Percentiles rank a stretch among this genome's conserved stretches.
phyloP scores from a whole-genome alignment of 192 early-diverging fungal species.

The Umbelopsis ramanniana region DNA sequence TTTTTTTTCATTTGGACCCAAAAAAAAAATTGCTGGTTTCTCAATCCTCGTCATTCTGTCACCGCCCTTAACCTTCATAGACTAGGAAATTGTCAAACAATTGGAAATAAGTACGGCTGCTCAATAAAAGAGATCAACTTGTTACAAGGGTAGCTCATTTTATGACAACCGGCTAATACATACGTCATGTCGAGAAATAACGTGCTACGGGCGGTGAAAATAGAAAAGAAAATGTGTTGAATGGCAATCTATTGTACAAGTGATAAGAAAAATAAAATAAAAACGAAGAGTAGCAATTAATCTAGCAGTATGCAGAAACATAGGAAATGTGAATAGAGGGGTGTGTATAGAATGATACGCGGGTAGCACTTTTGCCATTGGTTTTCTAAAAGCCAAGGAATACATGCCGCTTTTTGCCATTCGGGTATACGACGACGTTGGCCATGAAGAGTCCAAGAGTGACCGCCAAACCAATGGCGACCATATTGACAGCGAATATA shows the following conservation, averaged over 20 bases:
- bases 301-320: background rate
- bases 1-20: background rate
- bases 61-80: no score
- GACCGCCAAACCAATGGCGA: constrained; percentile 66
- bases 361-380: background rate
- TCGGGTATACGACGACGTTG: constrained; percentile 63
- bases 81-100: no score
- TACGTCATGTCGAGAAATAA: no score
- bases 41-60: no score
- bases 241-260: no score
- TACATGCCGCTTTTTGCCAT: constrained; percentile 50
- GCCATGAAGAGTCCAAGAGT: constrained; percentile 72
- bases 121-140: no score
- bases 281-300: background rate
- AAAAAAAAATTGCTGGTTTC: background rate
- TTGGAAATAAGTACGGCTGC: no score
- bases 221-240: no score
- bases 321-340: background rate
- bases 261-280: no score
- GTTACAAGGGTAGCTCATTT: no score
- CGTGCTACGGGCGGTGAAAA: no score
- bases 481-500: constrained; percentile 49
- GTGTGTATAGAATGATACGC: background rate
- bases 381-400: constrained; percentile 50
- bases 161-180: no score